phyloP scores from a whole-genome alignment of 164 flowering plant species.

The Stephania yunnanensis region DNA sequence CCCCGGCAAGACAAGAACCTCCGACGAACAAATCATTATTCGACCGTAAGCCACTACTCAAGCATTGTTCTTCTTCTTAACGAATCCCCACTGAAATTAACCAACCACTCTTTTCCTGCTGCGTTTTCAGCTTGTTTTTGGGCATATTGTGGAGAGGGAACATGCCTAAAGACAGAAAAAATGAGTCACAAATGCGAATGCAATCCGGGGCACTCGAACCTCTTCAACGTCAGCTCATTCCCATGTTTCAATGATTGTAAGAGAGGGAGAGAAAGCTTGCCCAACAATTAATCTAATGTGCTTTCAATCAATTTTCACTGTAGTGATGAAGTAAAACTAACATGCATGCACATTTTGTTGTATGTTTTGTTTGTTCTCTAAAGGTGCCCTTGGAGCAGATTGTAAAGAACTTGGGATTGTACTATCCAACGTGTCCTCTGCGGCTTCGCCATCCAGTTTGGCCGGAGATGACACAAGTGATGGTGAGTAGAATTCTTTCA shows the following conservation, averaged over 20 bases:
- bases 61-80: neutral
- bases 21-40: conserved; percentile 33
- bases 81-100: neutral
- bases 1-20: conserved; percentile 15
- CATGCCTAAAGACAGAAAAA: conserved; percentile 26
- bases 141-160: conserved; percentile 63
- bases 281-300: neutral
- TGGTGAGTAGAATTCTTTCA: neutral
- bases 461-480: neutral
- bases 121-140: conserved; percentile 50
- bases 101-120: neutral
- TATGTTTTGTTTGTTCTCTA: neutral
- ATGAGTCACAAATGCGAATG: conserved; percentile 40
- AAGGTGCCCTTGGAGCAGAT: conserved; percentile 15
- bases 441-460: neutral
- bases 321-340: neutral
- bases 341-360: conserved; percentile 8
- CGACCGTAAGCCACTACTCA: conserved; percentile 39
- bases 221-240: conserved; percentile 40
- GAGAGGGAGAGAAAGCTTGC: neutral
- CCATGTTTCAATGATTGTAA: conserved; percentile 62
- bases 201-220: conserved; percentile 40
- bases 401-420: conserved; percentile 10
- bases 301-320: neutral
- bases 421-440: neutral